Percentiles rank a stretch among this genome's conserved stretches.
These are phyloP conservation scores for Tuber indicum DNA, from an alignment of 495 filamentous ascomycete genomes.

Conservation along the genomic window DNA sequence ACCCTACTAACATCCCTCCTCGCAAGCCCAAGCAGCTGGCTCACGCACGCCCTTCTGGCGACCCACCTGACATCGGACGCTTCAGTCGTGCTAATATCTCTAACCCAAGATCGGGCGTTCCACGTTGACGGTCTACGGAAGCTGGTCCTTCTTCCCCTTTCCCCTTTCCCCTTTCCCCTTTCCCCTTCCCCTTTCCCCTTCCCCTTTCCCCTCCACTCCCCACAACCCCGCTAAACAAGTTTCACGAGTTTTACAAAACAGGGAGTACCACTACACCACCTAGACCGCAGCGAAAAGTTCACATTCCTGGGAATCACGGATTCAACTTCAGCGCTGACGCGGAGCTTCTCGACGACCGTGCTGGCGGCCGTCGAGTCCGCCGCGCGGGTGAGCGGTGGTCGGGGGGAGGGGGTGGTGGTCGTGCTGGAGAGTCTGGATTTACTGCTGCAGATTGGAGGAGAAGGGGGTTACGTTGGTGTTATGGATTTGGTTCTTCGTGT, in stretches of 20 bases:
- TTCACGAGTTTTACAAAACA: not conserved
- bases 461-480: slow-evolving; percentile 41
- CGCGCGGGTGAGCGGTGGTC: slow-evolving; percentile 40
- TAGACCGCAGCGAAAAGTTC: not conserved
- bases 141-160: not conserved
- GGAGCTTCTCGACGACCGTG: not conserved
- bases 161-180: not conserved
- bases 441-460: slow-evolving; percentile 49
- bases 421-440: slow-evolving; percentile 55
- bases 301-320: not conserved
- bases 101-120: not conserved
- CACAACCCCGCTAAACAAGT: not conserved
- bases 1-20: not conserved
- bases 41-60: not conserved
- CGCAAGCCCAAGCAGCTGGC: not conserved
- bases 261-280: not conserved
- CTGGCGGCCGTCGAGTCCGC: not conserved
- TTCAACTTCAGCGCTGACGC: not conserved
- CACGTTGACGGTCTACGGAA: not conserved
- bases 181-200: not conserved
- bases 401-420: slow-evolving; percentile 42
- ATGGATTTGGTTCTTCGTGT: slow-evolving; percentile 48
- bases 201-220: not conserved
- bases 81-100: not conserved
- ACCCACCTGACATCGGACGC: not conserved